Evolutionary conservation across 805 yeast species (phyloP), one percentile per base, ranked within the genome.

Genomic region (Barnettozyma wickerhamii): DNA sequence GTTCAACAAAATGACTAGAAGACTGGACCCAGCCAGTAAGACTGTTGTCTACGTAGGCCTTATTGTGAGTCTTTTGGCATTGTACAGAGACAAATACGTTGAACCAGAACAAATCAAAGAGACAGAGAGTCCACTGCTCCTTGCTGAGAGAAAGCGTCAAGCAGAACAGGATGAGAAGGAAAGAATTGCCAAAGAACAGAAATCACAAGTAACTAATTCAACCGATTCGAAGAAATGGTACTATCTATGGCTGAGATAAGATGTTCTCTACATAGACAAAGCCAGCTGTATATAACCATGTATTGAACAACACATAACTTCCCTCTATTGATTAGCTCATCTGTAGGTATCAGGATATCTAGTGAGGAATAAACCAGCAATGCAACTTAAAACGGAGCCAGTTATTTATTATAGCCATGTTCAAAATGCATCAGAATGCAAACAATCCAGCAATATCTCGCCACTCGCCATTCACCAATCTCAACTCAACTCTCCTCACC

Each of bases 11-110:
- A 76, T 75, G 52, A 62, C 70, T 12, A 67, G 67, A 47, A 69
- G 58, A 39, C 60, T 81, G 64, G 86, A 82, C 51, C 78, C 81
- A 0, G 66, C 72, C 23, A 74, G 80, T 33, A 77, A 75, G 50
- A 56, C 71, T 12, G 69, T 81, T 24, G 62, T 81, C 3, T 76
- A 76, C 47, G 37, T 73, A 18, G 68, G 76, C 3, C 56, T 69
- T 0, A 47, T 77, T 14, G 65, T 82, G 7, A 63, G 74, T 3
- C 51, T 75, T 38, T 50, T 73, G 30, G 84, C 84, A 7, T 59
- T 77, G 35, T 71, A 71, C 45, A 66, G 81, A 50, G 89, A 82
- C 55, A 73, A 74, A 55, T 60, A 56, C 15, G 55, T 67, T 30
- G 78, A 76, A 15, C 74, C 71, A 50, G 69, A 53, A 19, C 55